These are phyloP conservation scores for Pythium apleroticum DNA, from an alignment of 352 stramenopile genomes.

Conservation along the genomic window DNA sequence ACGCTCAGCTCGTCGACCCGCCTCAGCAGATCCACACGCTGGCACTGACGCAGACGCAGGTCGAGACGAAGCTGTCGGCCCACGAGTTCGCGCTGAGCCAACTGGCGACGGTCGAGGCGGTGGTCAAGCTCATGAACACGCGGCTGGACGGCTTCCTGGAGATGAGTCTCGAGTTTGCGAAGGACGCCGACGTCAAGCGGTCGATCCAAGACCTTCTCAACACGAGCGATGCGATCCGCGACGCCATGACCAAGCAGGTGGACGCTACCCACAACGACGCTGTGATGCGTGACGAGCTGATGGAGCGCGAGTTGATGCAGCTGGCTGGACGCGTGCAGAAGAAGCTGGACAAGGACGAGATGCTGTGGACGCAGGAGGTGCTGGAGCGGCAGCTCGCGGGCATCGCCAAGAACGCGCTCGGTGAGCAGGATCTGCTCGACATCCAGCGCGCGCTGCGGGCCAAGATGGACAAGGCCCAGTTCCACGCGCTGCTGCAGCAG, in stretches of 20 bases:
- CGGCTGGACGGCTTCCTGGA: slow-evolving; percentile 67
- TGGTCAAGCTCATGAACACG: slow-evolving; percentile 66
- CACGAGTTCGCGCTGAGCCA: slow-evolving; percentile 57
- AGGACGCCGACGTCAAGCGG: slow-evolving; percentile 74
- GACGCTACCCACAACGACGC: slow-evolving; percentile 45
- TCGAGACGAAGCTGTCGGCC: slow-evolving; percentile 35
- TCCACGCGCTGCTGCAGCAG: slow-evolving; percentile 50
- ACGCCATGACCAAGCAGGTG: slow-evolving; percentile 47
- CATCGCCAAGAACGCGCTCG: slow-evolving; percentile 61
- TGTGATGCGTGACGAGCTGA: slow-evolving; percentile 44
- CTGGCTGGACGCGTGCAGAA: slow-evolving; percentile 65
- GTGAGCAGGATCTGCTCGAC: slow-evolving; percentile 59
- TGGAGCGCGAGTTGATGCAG: slow-evolving; percentile 63
- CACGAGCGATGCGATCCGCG: slow-evolving; percentile 41
- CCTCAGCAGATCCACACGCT: slow-evolving; percentile 37
- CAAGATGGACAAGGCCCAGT: slow-evolving; percentile 65
- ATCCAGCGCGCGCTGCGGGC: slow-evolving; percentile 53
- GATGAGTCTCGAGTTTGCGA: slow-evolving; percentile 60
- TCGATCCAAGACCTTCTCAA: slow-evolving; percentile 64
- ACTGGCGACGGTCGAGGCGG: slow-evolving; percentile 44
- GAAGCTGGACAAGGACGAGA: slow-evolving; percentile 75
- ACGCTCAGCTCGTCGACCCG: slow-evolving; percentile 40
- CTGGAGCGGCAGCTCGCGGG: slow-evolving; percentile 64
- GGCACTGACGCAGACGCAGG: slow-evolving; percentile 29
- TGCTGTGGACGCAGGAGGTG: slow-evolving; percentile 75